Evolutionary conservation across 768 basidiomycete species (phyloP), one percentile per base, ranked within the genome.

Genomic region (Myochromella boudieri): DNA sequence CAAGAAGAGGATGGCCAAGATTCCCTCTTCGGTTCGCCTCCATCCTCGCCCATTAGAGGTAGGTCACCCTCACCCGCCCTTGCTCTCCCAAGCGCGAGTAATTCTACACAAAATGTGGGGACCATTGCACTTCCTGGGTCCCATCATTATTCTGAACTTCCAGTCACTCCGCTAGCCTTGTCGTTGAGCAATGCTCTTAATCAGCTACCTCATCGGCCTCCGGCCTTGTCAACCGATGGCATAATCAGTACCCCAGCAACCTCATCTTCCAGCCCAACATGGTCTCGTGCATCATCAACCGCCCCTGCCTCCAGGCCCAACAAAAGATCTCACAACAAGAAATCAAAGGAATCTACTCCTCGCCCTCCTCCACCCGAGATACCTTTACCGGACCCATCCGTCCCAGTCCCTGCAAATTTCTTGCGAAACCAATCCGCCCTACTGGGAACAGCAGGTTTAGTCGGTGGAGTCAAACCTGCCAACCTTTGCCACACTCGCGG

Each of bases 101-200:
- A 59, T 67, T 67, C 71, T 68, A 69, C 76, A 83, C 77, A 87
- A 86, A 90, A 91, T 80, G 89, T 91, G 88, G 88, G 87, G 88
- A 85, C 88, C 87, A 90, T 90, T 91, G 89, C 89, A 91, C 89
- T 91, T 88, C 87, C 87, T 90, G 89, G 88, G 81, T 87, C 87
- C 87, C 88, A 86, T 74, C 76, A 72, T 68, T 75, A 74, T 87
- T 86, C 86, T 90, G 85, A 91, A 90, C 77, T 84, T 71, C 78
- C 87, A 71, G 77, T 84, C 75, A 71, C 81, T 75, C 82, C 84
- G 81, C 68, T 84, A 88, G 87, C 81, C 74, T 77, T 75, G 71
- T 75, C 77, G 66, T 70, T 74, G 69, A 75, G 67, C 58, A 65
- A 63, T 63, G 64, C 61, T 54, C 55, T 34, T 31, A 53, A 48